Evolutionary conservation across 2,329 filamentous ascomycete genomes (phyloP).

Genomic region (Ophiostoma pallidulum): DNA sequence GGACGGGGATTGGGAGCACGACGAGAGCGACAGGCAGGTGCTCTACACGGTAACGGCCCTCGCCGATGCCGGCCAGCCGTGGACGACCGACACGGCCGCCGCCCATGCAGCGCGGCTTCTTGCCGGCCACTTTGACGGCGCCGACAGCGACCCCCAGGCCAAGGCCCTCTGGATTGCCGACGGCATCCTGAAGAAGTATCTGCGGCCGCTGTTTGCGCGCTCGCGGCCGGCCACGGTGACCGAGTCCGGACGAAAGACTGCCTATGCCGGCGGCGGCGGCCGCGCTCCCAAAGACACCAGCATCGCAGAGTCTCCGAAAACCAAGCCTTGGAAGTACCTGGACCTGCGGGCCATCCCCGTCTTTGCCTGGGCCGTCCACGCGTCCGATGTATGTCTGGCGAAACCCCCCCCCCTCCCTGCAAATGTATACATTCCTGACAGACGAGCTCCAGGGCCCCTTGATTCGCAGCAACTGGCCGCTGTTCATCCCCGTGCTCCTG

Average conservation of each 20-base stretch:
- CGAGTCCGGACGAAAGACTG: slow-evolving; percentile 44
- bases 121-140: slow-evolving; percentile 17
- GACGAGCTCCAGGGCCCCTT: slow-evolving; percentile 32
- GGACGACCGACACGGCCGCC: slow-evolving; percentile 24
- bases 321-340: slow-evolving; percentile 54
- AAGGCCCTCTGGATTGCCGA: slow-evolving; percentile 37
- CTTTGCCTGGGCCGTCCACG: slow-evolving; percentile 50
- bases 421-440: too few species aligned
- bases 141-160: neutral
- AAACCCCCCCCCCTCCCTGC: too few species aligned
- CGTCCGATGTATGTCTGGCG: slow-evolving; percentile 38
- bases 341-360: slow-evolving; percentile 43
- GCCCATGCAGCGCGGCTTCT: slow-evolving; percentile 26
- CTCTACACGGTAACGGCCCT: slow-evolving; percentile 28
- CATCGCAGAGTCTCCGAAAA: slow-evolving; percentile 28
- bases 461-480: slow-evolving; percentile 52
- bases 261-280: slow-evolving; percentile 32
- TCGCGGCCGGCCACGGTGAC: slow-evolving; percentile 46
- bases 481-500: slow-evolving; percentile 61
- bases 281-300: slow-evolving; percentile 16
- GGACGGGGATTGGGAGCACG: neutral
- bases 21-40: slow-evolving; percentile 15
- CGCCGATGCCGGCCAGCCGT: slow-evolving; percentile 20
- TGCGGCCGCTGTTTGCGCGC: slow-evolving; percentile 58
- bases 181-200: slow-evolving; percentile 50